Conservation (phyloP, 768 basidiomycete species). For the Lactarius tabidus region DNA sequence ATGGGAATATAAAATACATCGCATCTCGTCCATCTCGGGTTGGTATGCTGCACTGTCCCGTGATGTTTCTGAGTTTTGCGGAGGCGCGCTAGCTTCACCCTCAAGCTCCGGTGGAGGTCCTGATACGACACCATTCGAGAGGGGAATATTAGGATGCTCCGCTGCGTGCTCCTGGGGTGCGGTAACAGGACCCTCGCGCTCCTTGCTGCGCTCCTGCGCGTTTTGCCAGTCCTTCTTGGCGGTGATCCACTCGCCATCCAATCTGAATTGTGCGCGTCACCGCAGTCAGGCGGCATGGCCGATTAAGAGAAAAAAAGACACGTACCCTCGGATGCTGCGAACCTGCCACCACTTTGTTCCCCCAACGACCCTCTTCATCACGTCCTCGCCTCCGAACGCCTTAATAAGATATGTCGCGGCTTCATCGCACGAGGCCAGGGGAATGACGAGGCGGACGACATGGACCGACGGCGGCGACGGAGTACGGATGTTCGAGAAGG, state of each 20-base stretch:
- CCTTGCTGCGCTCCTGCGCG: constrained; percentile 52
- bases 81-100: constrained; percentile 24
- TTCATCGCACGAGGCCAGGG: constrained; percentile 68
- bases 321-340: constrained; percentile 73
- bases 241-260: constrained; percentile 85
- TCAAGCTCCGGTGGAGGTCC: constrained; percentile 10
- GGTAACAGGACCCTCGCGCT: neutral
- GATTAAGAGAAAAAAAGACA: constrained; percentile 25
- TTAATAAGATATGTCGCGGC: constrained; percentile 70
- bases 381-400: constrained; percentile 78
- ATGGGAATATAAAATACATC: constrained; percentile 79
- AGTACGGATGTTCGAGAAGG: constrained; percentile 75
- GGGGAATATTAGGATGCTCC: neutral
- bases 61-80: constrained; percentile 28
- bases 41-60: constrained; percentile 41
- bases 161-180: neutral
- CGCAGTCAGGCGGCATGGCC: neutral
- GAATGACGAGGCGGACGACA: constrained; percentile 65
- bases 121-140: neutral
- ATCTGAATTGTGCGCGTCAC: constrained; percentile 38
- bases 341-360: constrained; percentile 99
- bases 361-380: constrained; percentile 66
- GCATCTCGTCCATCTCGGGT: constrained; percentile 75
- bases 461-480: constrained; percentile 84
- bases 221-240: constrained; percentile 80